Conservation (phyloP, 306 rosid genomes). For the Aeschynomene evenia region DNA sequence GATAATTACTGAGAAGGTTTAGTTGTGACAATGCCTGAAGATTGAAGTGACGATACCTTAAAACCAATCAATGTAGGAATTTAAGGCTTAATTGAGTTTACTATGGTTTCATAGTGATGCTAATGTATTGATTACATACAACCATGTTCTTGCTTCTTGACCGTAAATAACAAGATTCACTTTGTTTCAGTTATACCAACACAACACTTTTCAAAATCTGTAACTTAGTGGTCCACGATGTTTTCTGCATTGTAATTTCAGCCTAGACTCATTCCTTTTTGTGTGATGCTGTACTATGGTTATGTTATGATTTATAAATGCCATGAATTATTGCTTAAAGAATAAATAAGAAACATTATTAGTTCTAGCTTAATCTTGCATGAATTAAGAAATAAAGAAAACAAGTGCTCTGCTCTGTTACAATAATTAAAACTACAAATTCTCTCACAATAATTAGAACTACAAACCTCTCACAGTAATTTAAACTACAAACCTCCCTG, state of each 20-base stretch:
- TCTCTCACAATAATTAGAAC: background rate
- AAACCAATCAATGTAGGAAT: too few relatives aligned
- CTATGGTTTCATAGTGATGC: too few relatives aligned
- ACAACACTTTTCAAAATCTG: background rate
- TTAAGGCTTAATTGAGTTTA: background rate
- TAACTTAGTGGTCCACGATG: background rate
- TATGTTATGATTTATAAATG: background rate
- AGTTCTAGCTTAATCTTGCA: background rate
- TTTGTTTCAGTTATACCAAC: background rate
- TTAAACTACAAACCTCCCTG: slow-evolving; percentile 11
- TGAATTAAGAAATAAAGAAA: slow-evolving; percentile 32
- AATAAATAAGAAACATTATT: background rate
- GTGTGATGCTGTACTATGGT: background rate
- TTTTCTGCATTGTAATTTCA: too few relatives aligned
- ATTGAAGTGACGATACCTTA: too few relatives aligned
- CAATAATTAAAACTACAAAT: background rate
- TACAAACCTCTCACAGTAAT: background rate
- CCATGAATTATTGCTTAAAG: background rate
- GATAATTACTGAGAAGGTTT: too few relatives aligned
- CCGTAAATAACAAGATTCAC: background rate
- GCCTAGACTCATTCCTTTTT: background rate
- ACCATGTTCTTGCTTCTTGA: background rate
- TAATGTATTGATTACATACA: too few relatives aligned
- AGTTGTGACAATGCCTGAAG: too few relatives aligned
- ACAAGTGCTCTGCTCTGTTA: slow-evolving; percentile 29